A percentile compares a stretch with the other conserved stretches of the same genome.
Conservation (phyloP, 1,284 basidiomycete species). For the Apiotrichum domesticum region DNA sequence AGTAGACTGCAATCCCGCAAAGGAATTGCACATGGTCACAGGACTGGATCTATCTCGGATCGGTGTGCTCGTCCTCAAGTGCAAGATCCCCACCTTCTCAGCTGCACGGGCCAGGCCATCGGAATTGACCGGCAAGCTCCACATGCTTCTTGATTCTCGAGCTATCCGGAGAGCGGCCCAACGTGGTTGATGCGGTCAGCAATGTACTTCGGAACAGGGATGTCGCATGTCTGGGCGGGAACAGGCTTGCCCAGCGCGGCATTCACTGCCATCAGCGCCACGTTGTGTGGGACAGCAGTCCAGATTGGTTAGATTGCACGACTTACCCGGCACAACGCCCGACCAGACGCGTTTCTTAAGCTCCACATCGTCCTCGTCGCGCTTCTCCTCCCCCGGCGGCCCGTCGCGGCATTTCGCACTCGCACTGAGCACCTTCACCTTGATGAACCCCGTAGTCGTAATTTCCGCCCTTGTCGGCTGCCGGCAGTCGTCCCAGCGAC, state of each 20-base stretch:
- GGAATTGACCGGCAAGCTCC: no score
- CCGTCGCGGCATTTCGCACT: slow-evolving; percentile 25
- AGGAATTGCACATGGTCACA: neutral
- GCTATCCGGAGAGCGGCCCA: neutral
- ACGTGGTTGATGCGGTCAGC: neutral
- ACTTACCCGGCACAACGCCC: slow-evolving; percentile 22
- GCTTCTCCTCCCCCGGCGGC: slow-evolving; percentile 23
- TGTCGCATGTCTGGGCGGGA: slow-evolving; percentile 2
- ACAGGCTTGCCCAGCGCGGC: slow-evolving; percentile 8
- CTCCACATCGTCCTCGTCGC: slow-evolving; percentile 18
- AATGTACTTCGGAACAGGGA: slow-evolving; percentile 1
- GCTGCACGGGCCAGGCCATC: no score
- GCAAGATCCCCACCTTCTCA: no score
- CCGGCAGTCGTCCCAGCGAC: slow-evolving; percentile 23
- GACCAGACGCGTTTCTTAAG: slow-evolving; percentile 21
- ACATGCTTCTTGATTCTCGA: no score
- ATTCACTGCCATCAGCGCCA: neutral
- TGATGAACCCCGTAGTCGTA: slow-evolving; percentile 27
- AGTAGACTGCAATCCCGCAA: no score
- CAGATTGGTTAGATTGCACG: neutral
- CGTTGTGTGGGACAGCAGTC: no score
- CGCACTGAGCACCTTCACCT: slow-evolving; percentile 25
- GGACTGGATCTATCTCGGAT: no score
- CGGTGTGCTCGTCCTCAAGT: no score
- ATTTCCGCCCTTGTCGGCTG: slow-evolving; percentile 23